phyloP scores from a whole-genome alignment of 2,329 filamentous ascomycete species.

The Bimuria novae-zelandiae region DNA sequence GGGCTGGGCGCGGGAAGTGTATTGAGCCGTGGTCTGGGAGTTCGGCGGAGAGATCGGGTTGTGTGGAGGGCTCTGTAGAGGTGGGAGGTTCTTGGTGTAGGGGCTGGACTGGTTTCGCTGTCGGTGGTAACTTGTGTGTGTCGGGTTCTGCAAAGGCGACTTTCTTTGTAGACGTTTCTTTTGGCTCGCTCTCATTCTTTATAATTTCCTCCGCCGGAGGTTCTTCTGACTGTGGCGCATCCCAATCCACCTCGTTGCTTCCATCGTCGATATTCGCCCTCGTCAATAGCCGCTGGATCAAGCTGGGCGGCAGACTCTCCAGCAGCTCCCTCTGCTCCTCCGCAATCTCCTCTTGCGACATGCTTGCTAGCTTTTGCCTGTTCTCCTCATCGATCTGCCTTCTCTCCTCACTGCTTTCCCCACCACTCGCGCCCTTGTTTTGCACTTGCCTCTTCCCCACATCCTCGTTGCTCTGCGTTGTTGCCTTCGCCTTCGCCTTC shows the following conservation, averaged over 20 bases:
- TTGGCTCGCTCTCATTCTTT: conserved; percentile 13
- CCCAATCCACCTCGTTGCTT: conserved; percentile 48
- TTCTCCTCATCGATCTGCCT: conserved; percentile 83
- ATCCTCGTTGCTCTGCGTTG: background rate
- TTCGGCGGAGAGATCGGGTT: conserved; percentile 55
- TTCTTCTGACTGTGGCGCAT: conserved; percentile 10
- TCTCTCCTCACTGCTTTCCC: conserved; percentile 63
- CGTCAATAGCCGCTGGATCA: conserved; percentile 77
- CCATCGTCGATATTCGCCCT: conserved; percentile 76
- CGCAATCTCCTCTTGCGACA: conserved; percentile 83
- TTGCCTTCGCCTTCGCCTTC: conserved; percentile 19
- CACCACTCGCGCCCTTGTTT: conserved; percentile 22
- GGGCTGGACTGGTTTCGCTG: conserved; percentile 6
- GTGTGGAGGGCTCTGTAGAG: conserved; percentile 62
- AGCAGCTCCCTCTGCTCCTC: conserved; percentile 81
- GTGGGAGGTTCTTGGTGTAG: conserved; percentile 24
- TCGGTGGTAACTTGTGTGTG: conserved; percentile 7
- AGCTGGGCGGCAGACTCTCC: conserved; percentile 70
- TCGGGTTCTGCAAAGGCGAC: conserved; percentile 40
- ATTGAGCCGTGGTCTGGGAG: conserved; percentile 34
- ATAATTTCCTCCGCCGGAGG: conserved; percentile 15
- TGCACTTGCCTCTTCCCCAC: conserved; percentile 17
- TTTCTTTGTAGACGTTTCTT: conserved; percentile 27
- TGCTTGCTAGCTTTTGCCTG: conserved; percentile 69
- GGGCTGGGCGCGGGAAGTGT: conserved; percentile 65